Evolutionary conservation across 331 rosid genomes (phyloP).

Genomic region (Spiraea crenata): DNA sequence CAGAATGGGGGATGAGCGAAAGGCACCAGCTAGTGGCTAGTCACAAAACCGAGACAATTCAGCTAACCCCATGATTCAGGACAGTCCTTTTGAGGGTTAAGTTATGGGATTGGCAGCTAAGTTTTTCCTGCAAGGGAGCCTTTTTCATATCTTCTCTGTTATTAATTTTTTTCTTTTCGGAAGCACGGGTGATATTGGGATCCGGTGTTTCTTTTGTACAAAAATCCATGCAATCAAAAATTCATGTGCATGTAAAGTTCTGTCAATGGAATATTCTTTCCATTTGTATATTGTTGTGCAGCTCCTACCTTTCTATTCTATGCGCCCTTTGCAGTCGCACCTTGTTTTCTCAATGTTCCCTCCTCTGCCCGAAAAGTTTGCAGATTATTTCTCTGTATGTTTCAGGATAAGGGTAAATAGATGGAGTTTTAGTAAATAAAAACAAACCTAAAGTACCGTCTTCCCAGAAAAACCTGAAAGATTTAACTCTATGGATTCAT

Average conservation of each 20-base stretch:
- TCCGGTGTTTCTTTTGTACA: slow-evolving; percentile 26
- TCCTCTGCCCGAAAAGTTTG: no score
- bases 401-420: no score
- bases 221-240: slow-evolving; percentile 4
- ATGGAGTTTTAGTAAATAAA: no score
- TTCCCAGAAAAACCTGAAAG: no score
- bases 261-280: slow-evolving; percentile 2
- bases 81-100: not conserved
- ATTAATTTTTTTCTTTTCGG: not conserved
- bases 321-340: not conserved
- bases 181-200: slow-evolving; percentile 17
- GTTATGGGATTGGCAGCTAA: slow-evolving; percentile 3
- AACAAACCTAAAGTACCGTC: no score
- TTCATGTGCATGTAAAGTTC: slow-evolving; percentile 1
- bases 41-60: not conserved
- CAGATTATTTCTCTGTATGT: no score
- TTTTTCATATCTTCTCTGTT: not conserved
- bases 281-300: not conserved
- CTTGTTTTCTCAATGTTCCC: not conserved
- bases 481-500: no score
- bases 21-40: slow-evolving; percentile 22
- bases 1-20: slow-evolving; percentile 28
- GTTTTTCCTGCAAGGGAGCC: slow-evolving; percentile 6
- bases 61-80: not conserved
- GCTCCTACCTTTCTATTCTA: not conserved